A percentile compares a stretch with the other conserved stretches of the same genome.
These are phyloP conservation scores for Aspergillus uvarum DNA, from an alignment of 2,329 filamentous ascomycete genomes.

Conservation along the genomic window DNA sequence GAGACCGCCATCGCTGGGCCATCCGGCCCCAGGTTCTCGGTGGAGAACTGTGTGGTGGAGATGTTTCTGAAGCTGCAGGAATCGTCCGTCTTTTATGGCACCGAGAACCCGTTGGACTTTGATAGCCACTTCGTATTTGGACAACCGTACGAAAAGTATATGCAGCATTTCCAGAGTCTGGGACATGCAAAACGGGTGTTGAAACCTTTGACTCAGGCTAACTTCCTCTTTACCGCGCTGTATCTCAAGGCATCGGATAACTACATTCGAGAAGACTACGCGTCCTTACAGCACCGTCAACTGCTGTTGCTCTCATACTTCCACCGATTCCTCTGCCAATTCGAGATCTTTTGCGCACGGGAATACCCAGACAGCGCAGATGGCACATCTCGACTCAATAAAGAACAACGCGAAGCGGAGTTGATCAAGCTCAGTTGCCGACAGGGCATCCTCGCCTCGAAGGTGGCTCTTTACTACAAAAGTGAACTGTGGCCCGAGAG, in stretches of 20 bases:
- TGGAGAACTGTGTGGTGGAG: slow-evolving; percentile 1
- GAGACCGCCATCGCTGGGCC: no score
- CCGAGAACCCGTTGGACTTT: background rate
- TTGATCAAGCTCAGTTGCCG: background rate
- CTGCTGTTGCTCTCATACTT: background rate
- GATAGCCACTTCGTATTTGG: background rate
- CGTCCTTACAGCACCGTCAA: background rate
- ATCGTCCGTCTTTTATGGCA: background rate
- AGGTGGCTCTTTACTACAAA: background rate
- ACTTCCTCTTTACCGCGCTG: background rate
- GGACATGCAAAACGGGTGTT: background rate
- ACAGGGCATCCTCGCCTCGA: background rate
- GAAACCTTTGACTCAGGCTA: background rate
- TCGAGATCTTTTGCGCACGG: background rate
- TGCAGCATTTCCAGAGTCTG: background rate
- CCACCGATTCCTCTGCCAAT: background rate
- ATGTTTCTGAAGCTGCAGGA: background rate
- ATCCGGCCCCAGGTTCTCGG: no score
- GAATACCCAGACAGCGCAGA: background rate
- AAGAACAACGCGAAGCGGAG: background rate
- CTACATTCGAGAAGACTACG: background rate
- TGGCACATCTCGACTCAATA: background rate
- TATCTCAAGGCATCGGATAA: background rate
- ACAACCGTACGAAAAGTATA: background rate
- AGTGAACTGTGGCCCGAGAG: background rate